Conservation (phyloP, 2,329 filamentous ascomycete genomes). For the Dothideomycetidae sp. region DNA sequence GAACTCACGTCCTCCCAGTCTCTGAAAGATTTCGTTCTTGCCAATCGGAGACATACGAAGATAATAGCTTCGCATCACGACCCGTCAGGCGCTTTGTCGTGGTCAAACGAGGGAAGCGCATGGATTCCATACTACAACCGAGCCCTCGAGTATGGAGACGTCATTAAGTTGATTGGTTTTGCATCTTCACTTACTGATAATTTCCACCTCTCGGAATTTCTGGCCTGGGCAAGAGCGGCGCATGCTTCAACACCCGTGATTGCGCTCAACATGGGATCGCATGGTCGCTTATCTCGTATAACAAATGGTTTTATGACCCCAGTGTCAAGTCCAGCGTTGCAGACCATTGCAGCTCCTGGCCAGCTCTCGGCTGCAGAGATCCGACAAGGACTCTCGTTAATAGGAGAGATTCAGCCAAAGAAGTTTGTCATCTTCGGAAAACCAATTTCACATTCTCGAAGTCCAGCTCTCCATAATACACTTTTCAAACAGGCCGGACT, state of each 20-base stretch:
- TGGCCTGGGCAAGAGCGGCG: slow-evolving; percentile 54
- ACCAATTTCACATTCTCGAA: slow-evolving; percentile 69
- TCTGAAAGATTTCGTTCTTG: slow-evolving; percentile 43
- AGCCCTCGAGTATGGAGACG: slow-evolving; percentile 75
- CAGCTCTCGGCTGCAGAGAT: slow-evolving; percentile 88
- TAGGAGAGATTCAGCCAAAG: slow-evolving; percentile 63
- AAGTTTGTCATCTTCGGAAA: slow-evolving; percentile 80
- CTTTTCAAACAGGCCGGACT: slow-evolving; percentile 65
- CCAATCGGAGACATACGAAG: slow-evolving; percentile 52
- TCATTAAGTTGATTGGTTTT: slow-evolving; percentile 85
- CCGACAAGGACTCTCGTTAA: slow-evolving; percentile 57
- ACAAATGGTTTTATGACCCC: slow-evolving; percentile 89
- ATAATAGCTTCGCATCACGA: slow-evolving; percentile 97
- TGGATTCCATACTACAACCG: slow-evolving; percentile 87
- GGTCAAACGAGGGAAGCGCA: slow-evolving; percentile 54
- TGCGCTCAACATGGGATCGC: slow-evolving; percentile 84
- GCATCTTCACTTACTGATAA: slow-evolving; percentile 71
- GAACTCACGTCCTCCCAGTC: slow-evolving; percentile 74
- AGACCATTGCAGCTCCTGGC: slow-evolving; percentile 84
- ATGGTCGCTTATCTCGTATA: slow-evolving; percentile 78
- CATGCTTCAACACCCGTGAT: slow-evolving; percentile 69
- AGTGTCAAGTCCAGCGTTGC: slow-evolving; percentile 77
- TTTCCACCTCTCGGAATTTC: slow-evolving; percentile 70
- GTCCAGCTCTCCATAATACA: slow-evolving; percentile 77
- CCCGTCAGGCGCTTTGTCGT: slow-evolving; percentile 61